Conservation (phyloP, 2,329 filamentous ascomycete species). For the Fusarium acutatum region DNA sequence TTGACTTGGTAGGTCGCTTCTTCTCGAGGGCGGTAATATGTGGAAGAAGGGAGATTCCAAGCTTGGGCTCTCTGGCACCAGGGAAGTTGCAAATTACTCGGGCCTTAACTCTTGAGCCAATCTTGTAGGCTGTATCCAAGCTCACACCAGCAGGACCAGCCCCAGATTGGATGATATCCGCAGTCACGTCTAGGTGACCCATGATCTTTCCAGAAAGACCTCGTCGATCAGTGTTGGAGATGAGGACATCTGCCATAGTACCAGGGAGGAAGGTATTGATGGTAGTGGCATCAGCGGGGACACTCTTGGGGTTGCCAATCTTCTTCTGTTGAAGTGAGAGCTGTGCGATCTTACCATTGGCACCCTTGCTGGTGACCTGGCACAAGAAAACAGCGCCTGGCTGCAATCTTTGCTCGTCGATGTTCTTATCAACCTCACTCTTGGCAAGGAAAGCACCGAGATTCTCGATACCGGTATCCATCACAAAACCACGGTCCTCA, state of each 20-base stretch:
- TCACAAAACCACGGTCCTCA: conserved; percentile 95
- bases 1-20: conserved; percentile 49
- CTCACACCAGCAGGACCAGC: conserved; percentile 74
- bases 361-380: conserved; percentile 76
- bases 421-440: conserved; percentile 76
- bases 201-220: conserved; percentile 92
- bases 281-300: conserved; percentile 79
- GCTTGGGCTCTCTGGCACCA: conserved; percentile 77
- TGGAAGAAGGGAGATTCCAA: conserved; percentile 89
- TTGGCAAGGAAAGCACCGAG: conserved; percentile 86
- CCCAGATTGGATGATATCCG: conserved; percentile 89
- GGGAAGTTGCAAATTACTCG: conserved; percentile 91
- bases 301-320: conserved; percentile 71
- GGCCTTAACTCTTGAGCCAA: conserved; percentile 84
- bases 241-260: conserved; percentile 84
- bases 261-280: conserved; percentile 92
- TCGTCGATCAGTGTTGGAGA: conserved; percentile 76
- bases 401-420: conserved; percentile 74
- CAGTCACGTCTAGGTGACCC: conserved; percentile 89
- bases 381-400: conserved; percentile 88
- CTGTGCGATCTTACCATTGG: conserved; percentile 85
- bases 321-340: conserved; percentile 78
- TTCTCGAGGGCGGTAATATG: conserved; percentile 74
- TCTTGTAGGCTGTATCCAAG: conserved; percentile 80
- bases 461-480: conserved; percentile 83